These are phyloP conservation scores for Trametes cubensis DNA, from an alignment of 768 basidiomycete species.

Conservation along the genomic window DNA sequence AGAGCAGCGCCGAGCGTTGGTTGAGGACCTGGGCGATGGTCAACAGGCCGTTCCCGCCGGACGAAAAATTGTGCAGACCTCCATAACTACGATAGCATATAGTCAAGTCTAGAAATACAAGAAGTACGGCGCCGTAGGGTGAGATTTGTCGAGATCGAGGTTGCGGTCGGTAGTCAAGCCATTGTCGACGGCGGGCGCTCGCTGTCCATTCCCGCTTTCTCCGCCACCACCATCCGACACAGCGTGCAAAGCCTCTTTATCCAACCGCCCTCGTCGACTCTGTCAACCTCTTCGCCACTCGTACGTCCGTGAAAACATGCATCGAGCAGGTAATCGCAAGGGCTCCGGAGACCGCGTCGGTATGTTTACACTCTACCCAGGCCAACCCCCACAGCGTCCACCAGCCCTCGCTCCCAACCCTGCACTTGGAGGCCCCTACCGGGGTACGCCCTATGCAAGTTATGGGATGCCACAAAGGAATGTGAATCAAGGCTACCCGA, in stretches of 20 bases:
- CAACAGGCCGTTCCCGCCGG: neutral
- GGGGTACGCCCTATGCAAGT: slow-evolving; percentile 47
- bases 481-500: slow-evolving; percentile 56
- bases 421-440: slow-evolving; percentile 63
- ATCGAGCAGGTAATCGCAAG: slow-evolving; percentile 39
- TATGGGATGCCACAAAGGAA: slow-evolving; percentile 67
- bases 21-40: slow-evolving; percentile 57
- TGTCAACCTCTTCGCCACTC: slow-evolving; percentile 11
- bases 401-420: slow-evolving; percentile 73
- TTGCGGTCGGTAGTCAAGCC: slow-evolving; percentile 19
- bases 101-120: slow-evolving; percentile 20
- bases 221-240: slow-evolving; percentile 28
- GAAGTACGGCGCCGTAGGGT: neutral
- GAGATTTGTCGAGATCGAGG: slow-evolving; percentile 10
- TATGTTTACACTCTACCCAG: slow-evolving; percentile 42
- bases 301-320: slow-evolving; percentile 33
- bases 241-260: slow-evolving; percentile 25
- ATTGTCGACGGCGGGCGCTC: slow-evolving; percentile 20
- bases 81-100: slow-evolving; percentile 27
- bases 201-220: slow-evolving; percentile 24
- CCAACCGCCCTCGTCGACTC: slow-evolving; percentile 15
- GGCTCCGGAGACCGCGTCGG: slow-evolving; percentile 19
- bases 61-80: slow-evolving; percentile 27
- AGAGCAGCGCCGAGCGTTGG: slow-evolving; percentile 75
- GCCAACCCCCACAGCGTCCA: slow-evolving; percentile 82